Evolutionary conservation across 108 stramenopile species (phyloP), one percentile per base, ranked within the genome.

Genomic region (Skeletonema tropicum): DNA sequence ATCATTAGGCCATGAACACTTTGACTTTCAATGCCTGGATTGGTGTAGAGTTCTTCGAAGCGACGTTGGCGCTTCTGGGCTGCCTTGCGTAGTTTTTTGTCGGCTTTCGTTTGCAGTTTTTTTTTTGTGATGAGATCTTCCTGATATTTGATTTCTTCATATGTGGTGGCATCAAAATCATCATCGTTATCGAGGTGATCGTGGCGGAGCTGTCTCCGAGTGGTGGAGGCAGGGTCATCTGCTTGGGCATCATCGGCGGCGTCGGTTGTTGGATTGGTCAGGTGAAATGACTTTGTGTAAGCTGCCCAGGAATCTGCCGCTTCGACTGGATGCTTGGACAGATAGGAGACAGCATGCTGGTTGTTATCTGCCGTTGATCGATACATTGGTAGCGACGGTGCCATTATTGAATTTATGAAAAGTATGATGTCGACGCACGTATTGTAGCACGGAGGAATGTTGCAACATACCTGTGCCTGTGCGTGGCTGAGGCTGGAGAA

Each of bases 1-100:
- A 98, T 98, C 77, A 79, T 79, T 10, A 79, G 25, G 42, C 77
- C 77, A 55, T 79, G 77, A 11, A 66, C 77, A 32, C 66, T 79
- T 58, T 36, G 26, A 32, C 60, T 55, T 5, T 26, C 77, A 71
- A 88, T 85, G 26, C 87, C 89, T 14, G 85, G 72, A 66, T 85
- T 66, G 14, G 69, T 32, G 63, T 77, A 85, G 2, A 89, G 41
- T 21, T 84, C 77, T n/a, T 73, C 66, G 30, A 77, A 59, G 49
- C 71, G 52, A 59, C 83, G 77, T 31, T 68, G 65, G 5, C 84
- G 80, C 52, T 78, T 74, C 72, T 80, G 71, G 19, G 57, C 78
- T 11, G 73, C 80, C 57, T 85, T 88, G 17, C 6, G 35, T 8
- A 13, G 36, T 29, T 79, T 73, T 61, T 83, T 71, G 33, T 69